phyloP scores from a whole-genome alignment of 2,329 filamentous ascomycete genomes.

The Fusarium setosum region DNA sequence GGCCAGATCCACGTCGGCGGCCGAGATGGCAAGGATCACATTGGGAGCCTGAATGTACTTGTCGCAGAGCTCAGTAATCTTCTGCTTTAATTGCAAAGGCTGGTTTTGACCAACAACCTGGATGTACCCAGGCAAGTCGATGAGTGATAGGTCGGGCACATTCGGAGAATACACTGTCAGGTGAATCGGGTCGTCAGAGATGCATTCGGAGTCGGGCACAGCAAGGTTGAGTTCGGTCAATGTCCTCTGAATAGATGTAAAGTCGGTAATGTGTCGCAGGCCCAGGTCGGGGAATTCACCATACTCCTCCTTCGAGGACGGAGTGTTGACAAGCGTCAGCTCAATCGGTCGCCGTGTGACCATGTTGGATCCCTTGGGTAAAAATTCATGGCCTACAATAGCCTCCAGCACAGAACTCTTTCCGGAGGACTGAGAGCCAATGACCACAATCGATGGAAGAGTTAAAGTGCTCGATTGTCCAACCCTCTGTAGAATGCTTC shows the following conservation, averaged over 20 bases:
- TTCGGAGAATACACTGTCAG: constrained; percentile 95
- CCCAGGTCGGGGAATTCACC: constrained; percentile 96
- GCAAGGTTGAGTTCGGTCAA: constrained; percentile 95
- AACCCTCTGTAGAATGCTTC: constrained; percentile 89
- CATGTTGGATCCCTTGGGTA: constrained; percentile 99
- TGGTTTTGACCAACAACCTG: constrained; percentile 94
- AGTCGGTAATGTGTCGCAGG: constrained; percentile 90
- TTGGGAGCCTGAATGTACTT: constrained; percentile 98
- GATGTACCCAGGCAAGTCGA: constrained; percentile 97
- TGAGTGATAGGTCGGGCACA: constrained; percentile 93
- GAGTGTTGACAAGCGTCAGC: constrained; percentile 94
- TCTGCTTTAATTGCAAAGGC: constrained; percentile 90
- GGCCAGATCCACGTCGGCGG: constrained; percentile 95
- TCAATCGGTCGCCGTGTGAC: constrained; percentile 96
- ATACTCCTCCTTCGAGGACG: constrained; percentile 86
- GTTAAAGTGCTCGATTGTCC: constrained; percentile 91
- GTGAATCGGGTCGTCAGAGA: constrained; percentile 96
- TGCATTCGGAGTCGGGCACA: constrained; percentile 89
- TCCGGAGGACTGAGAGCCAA: constrained; percentile 96
- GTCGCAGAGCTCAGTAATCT: constrained; percentile 95
- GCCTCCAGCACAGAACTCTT: constrained; percentile 98
- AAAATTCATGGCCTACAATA: constrained; percentile 96
- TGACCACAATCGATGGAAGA: constrained; percentile 97
- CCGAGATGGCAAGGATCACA: constrained; percentile 96
- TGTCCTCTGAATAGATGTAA: constrained; percentile 90